Percentiles rank a stretch among this genome's conserved stretches.
Conservation (phyloP, 1,139 yeast genomes). For the Geotrichum europaeum region DNA sequence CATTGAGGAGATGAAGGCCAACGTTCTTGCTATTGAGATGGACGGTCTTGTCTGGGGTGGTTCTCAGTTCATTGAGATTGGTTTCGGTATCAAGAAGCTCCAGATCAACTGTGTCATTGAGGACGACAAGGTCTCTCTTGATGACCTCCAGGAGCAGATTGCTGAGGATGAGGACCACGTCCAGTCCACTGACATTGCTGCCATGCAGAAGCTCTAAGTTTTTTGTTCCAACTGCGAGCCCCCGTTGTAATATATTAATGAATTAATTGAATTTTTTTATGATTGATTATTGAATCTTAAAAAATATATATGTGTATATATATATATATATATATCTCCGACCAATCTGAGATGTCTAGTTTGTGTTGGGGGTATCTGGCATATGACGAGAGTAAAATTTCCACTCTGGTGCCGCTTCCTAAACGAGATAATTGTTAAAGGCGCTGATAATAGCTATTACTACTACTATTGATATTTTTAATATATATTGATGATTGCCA, state of each 20-base stretch:
- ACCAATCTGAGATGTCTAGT: too few species aligned
- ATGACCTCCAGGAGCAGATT: constrained; percentile 74
- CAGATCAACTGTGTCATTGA: constrained; percentile 98
- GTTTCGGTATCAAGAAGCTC: constrained; percentile 99
- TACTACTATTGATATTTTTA: too few species aligned
- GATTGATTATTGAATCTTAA: neutral
- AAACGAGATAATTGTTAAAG: too few species aligned
- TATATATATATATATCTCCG: too few species aligned
- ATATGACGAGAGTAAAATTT: too few species aligned
- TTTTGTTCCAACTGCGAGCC: neutral
- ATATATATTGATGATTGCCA: too few species aligned
- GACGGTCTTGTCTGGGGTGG: constrained; percentile 99
- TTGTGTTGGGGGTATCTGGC: too few species aligned
- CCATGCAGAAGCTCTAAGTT: constrained; percentile 91
- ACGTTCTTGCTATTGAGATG: constrained; percentile 74
- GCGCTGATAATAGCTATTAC: too few species aligned
- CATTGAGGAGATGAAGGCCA: constrained; percentile 77
- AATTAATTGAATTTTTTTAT: too few species aligned
- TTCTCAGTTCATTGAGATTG: constrained; percentile 90
- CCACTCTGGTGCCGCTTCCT: too few species aligned
- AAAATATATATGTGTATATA: too few species aligned
- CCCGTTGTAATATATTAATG: neutral
- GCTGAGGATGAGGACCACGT: constrained; percentile 99
- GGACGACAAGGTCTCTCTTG: constrained; percentile 92
- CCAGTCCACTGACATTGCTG: constrained; percentile 97